phyloP scores from a whole-genome alignment of 441 rosid species.

The Kokia cookei region DNA sequence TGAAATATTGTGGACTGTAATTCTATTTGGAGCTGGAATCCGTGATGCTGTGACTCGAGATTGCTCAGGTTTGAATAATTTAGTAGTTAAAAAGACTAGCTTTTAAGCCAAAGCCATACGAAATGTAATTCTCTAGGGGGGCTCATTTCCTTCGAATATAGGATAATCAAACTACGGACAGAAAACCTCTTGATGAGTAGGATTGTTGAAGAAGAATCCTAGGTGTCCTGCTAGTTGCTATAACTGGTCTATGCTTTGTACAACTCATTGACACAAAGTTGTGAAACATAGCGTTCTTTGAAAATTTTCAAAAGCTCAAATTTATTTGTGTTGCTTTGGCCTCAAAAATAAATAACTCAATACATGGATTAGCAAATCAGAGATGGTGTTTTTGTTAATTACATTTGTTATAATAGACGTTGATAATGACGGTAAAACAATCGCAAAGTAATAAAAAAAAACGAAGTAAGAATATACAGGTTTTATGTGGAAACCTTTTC shows the following conservation, averaged over 20 bases:
- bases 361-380: too few relatives aligned
- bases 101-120: not conserved
- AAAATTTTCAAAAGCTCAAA: not conserved
- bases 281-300: not conserved
- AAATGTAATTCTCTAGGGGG: not conserved
- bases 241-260: too few relatives aligned
- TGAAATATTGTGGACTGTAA: not conserved
- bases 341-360: too few relatives aligned
- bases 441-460: too few relatives aligned
- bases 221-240: too few relatives aligned
- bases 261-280: not conserved
- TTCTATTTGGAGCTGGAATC: not conserved
- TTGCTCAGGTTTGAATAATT: not conserved
- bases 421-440: too few relatives aligned
- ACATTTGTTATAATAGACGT: too few relatives aligned
- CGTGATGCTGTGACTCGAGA: not conserved
- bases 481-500: too few relatives aligned
- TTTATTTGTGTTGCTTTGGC: not conserved
- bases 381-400: too few relatives aligned
- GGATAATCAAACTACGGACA: not conserved
- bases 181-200: not conserved
- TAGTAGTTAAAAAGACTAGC: not conserved
- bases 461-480: too few relatives aligned
- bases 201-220: not conserved
- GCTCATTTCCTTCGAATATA: not conserved